Evolutionary conservation across 352 stramenopile genomes (phyloP), one percentile per base, ranked within the genome.

Genomic region (Halophytophthora batemanensis): DNA sequence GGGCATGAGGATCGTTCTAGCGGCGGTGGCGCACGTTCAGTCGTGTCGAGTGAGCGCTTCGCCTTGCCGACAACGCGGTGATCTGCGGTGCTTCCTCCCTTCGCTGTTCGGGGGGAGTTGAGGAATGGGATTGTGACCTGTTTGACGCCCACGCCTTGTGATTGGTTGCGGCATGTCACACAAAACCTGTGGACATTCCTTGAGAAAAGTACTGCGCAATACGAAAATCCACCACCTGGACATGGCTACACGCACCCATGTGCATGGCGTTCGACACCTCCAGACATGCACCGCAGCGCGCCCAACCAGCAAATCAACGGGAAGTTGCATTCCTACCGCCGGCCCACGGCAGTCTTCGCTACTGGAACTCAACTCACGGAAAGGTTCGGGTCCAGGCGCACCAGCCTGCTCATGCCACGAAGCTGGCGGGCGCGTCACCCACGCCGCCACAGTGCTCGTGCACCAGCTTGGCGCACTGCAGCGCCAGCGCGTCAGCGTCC

Each of bases 401-500:
- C 29, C 29, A 13, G 29, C 29, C 15, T 17, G 48, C 44, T 28
- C 87, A 93, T 52, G 75, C 79, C 22, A 89, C 77, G 65, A 90
- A 93, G 50, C 63, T 67, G 36, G 68, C 69, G 19, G 84, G 81
- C 43, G 77, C 77, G 10, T 62, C 53, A 19, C 80, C 86, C 19
- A 88, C 69, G 40, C 86, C 83, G 33, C 76, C 85, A 12, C 82
- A 86, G 52, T 86, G 74, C 45, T 94, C 59, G 63, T 90, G 74
- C 43, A 90, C 70, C 15, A 89, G 78, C 55, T 89, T 78, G 36
- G 85, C 86, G 29, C 96, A 89, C 56, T 87, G 73, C 15, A 86
- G 74, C 39, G 93, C 93, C 31, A 98, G 74, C 34, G 77, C 76
- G 60, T 99, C 93, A 1, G 94, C 96, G 49, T 88, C 77, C 17